These are phyloP conservation scores for Rhodofomes roseus DNA, from an alignment of 1,284 basidiomycete genomes.

Conservation along the genomic window DNA sequence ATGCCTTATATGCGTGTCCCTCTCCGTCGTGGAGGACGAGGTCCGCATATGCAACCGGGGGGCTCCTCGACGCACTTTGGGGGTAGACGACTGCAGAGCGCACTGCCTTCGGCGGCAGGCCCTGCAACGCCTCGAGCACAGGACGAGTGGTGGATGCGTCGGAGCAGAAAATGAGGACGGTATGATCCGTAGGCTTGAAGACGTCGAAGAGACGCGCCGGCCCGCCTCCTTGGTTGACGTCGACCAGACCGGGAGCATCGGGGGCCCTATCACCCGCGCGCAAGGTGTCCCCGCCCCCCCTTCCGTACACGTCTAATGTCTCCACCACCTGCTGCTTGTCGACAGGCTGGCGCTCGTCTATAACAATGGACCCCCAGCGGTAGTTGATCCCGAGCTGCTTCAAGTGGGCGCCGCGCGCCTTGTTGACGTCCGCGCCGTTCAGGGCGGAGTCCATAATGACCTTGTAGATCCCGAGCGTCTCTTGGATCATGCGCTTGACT, in stretches of 20 bases:
- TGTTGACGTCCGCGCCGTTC: not conserved
- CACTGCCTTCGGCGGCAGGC: constrained; percentile 1
- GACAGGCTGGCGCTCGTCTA: constrained; percentile 29
- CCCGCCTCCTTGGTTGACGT: not conserved
- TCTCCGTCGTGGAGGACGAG: constrained; percentile 12
- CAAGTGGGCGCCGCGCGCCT: constrained; percentile 19
- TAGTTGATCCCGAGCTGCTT: constrained; percentile 44
- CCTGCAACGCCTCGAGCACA: not conserved
- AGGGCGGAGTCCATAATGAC: not conserved
- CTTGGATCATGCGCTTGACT: constrained; percentile 21
- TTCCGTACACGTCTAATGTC: constrained; percentile 17
- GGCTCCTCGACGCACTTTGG: constrained; percentile 17
- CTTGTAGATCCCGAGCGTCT: constrained; percentile 13
- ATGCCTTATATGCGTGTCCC: constrained; percentile 20
- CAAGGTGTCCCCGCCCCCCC: constrained; percentile 14
- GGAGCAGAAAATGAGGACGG: constrained; percentile 19
- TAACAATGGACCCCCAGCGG: constrained; percentile 40
- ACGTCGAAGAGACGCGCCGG: constrained; percentile 14
- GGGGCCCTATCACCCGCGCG: constrained; percentile 45
- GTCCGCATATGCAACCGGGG: not conserved
- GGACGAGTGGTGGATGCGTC: not conserved
- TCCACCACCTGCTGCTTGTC: constrained; percentile 14
- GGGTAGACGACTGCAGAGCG: constrained; percentile 7
- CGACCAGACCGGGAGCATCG: constrained; percentile 34
- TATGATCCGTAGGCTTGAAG: constrained; percentile 11